Base-by-base conservation (phyloP, 2,329 filamentous ascomycete species). In the Ophiobolus disseminans region DNA sequence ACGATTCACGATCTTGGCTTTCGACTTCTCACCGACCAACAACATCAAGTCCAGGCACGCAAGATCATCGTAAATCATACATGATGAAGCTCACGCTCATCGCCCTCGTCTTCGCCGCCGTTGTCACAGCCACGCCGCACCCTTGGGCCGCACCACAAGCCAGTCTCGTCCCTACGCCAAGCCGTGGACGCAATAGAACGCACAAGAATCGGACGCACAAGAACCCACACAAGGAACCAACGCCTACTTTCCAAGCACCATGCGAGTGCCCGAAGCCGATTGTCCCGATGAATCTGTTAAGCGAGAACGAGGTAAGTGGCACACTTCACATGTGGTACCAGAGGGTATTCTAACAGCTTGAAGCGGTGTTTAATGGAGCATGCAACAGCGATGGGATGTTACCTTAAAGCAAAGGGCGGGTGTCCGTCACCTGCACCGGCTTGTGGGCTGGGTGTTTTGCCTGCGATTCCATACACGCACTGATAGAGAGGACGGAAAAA, bases 261-360 rank as follows among this genome's bases (percentile, higher is more conserved):
- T 70, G 66, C 39, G 49, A 65, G 9, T 70, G 65, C 37, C 17
- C 44, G 7, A 57, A 57, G 43, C 62, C 66, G 1, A 48, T 70
- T 23, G 50, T 70, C 10, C 66, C 66, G 1, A 45, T 56, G 25
- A 56, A 65, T 37, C 25, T 61, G 48, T 51, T 70, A 34, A 58
- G 43, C 17, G 44, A 47, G 11, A 55, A 57, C 7, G 64, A 70
- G 55, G 62, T 67, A 20, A 55, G 62, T 50, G 8, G 28, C 2
- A 2, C 17, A 4, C 7, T 16, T 39, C 7, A 1, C 11, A 9
- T 22, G 14, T 9, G 5, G n/a, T 13, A 6, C 31, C 13, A 19
- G 11, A 16, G 16, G 7, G 16, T 21, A n/a, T 30, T 36, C 49
- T 53, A 26, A 52, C 35, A 25, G 19, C 9, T 17, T 22, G 2